Conservation (phyloP, 306 rosid species). For the Mucuna pruriens region DNA sequence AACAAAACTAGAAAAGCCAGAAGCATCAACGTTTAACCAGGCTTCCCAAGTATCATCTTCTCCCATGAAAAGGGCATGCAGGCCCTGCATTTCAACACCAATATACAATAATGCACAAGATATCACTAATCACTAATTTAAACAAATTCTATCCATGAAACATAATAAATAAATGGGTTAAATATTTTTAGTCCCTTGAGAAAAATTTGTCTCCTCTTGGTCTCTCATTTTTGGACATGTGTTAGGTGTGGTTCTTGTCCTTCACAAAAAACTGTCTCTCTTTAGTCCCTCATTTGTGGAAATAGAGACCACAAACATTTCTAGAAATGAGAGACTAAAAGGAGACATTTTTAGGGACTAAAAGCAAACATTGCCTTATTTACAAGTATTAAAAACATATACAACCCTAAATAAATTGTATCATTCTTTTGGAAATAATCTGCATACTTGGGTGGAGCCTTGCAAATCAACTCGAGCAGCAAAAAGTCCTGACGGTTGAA, state of each 20-base stretch:
- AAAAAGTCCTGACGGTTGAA: constrained; percentile 98
- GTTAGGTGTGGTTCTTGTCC: neutral
- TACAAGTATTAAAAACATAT: neutral
- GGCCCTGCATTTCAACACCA: constrained; percentile 64
- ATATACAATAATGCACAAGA: constrained; percentile 38
- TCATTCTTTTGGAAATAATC: constrained; percentile 34
- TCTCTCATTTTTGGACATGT: neutral
- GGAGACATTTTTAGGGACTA: neutral
- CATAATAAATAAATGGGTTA: neutral
- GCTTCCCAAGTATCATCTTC: constrained; percentile 99
- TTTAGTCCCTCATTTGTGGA: neutral
- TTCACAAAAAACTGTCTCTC: neutral
- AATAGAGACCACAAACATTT: neutral
- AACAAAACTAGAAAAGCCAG: constrained; percentile 80
- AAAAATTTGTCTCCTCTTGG: neutral
- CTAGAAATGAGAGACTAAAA: neutral
- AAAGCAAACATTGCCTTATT: neutral
- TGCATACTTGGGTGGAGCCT: constrained; percentile 80
- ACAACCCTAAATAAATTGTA: neutral
- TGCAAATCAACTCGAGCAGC: constrained; percentile 97
- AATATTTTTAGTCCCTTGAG: neutral
- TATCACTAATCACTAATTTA: constrained; percentile 14
- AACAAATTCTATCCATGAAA: constrained; percentile 27
- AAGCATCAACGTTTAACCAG: constrained; percentile 87
- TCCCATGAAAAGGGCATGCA: constrained; percentile 93